phyloP scores from a whole-genome alignment of 257 asterid genomes.

The Linaria vulgaris region DNA sequence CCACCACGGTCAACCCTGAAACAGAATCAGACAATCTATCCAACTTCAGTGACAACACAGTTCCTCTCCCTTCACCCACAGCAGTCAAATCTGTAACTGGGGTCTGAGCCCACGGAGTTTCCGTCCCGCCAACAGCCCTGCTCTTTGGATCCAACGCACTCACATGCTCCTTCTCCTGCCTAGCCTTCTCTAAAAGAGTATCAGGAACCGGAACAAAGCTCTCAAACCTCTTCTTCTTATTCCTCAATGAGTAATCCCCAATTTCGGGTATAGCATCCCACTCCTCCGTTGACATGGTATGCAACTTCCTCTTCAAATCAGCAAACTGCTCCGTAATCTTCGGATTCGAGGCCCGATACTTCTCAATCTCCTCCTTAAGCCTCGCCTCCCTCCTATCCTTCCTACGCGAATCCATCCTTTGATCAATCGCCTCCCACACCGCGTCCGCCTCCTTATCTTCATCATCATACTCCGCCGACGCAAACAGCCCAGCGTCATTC shows the following conservation, averaged over 20 bases:
- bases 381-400: conserved; percentile 94
- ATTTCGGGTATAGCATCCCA: conserved; percentile 95
- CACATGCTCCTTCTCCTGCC: conserved; percentile 93
- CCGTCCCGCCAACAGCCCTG: conserved; percentile 77
- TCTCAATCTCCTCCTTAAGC: conserved; percentile 86
- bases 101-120: conserved; percentile 86
- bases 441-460: conserved; percentile 93
- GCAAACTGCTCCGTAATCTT: conserved; percentile 93
- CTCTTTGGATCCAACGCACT: conserved; percentile 86
- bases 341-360: conserved; percentile 83
- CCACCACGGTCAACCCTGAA: conserved; percentile 85
- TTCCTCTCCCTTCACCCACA: conserved; percentile 95
- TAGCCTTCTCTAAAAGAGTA: conserved; percentile 85
- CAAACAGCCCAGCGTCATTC: conserved; percentile 85
- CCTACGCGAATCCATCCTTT: conserved; percentile 87
- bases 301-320: conserved; percentile 78
- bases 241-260: conserved; percentile 75
- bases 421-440: conserved; percentile 79
- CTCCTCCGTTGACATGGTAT: conserved; percentile 56
- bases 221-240: conserved; percentile 89
- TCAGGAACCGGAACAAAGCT: conserved; percentile 90
- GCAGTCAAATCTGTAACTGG: conserved; percentile 96
- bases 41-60: conserved; percentile 79
- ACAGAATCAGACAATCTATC: conserved; percentile 86
- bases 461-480: conserved; percentile 90